Base-by-base conservation (phyloP, 2,329 filamentous ascomycete genomes). In the Scedosporium apiospermum region DNA sequence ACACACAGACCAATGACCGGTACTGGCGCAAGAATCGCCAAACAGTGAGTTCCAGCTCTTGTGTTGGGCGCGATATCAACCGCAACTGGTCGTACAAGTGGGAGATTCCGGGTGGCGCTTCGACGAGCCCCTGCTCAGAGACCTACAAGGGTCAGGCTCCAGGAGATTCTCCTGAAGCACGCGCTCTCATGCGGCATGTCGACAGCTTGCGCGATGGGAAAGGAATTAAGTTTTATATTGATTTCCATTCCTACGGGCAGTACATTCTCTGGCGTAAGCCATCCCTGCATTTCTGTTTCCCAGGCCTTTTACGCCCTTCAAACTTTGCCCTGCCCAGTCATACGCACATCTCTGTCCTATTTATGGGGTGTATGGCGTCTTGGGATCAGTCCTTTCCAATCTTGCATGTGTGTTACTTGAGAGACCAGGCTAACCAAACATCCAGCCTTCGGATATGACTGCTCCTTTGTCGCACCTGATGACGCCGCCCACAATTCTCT, bases 191-290 rank as follows among this genome's bases (percentile, higher is more conserved):
- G 27, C 66, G 70, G 58, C 66, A 67, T 21, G 69, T 72, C 62
- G 72, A 74, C 63, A 64, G 62, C 21, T 65, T 67, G 9, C 27
- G 57, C 16, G 57, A 68, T 7, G 62, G 66, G 3, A 76, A 81
- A 64, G 82, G 83, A 1, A 74, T 88, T 49, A 81, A 83, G 67
- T 75, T 87, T 2, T 89, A 82, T 72, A 82, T 88, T 65, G 86
- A 89, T 72, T 84, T 82, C 69, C 86, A 89, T 73, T 79, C 83
- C 0, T 89, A 87, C 72, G 81, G 79, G 10, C 85, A 88, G 63
- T 66, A 65, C 55, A 66, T 67, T 14, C 64, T 66, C 3, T 66
- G 63, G 65, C 66, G 65, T 66, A 27, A 55, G 51, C 30, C 16
- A 23, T 27, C 51, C 21, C 21, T 27, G 6, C 44, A 55, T 63